Evolutionary conservation across 768 basidiomycete species (phyloP).

Genomic region (Suillus plorans): DNA sequence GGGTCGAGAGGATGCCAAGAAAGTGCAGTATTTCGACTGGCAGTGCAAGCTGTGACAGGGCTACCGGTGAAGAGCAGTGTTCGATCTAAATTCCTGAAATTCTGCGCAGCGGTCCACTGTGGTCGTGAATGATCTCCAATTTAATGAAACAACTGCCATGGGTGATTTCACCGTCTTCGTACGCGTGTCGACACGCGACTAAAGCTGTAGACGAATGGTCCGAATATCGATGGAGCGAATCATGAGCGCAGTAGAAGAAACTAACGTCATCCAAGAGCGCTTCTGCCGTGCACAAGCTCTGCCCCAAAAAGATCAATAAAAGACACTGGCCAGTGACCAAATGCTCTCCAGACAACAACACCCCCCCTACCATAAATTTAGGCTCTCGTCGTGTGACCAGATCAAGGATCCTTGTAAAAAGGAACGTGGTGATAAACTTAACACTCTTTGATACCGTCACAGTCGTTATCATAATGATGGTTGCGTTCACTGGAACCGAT

Average conservation of each 20-base stretch:
- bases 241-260: neutral
- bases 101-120: neutral
- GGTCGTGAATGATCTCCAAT: neutral
- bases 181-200: neutral
- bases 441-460: neutral
- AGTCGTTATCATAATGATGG: slow-evolving; percentile 1
- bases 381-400: slow-evolving; percentile 3
- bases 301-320: slow-evolving; percentile 1
- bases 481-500: neutral
- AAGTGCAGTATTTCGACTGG: neutral
- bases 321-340: neutral
- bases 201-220: neutral
- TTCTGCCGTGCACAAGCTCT: neutral
- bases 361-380: neutral
- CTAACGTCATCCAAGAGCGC: neutral
- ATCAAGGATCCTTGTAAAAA: neutral
- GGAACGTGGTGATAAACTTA: neutral
- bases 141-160: neutral
- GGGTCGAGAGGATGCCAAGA: neutral
- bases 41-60: slow-evolving; percentile 4
- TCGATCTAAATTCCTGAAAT: too few species aligned
- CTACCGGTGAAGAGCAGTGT: neutral
- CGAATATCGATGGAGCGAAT: neutral
- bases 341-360: neutral
- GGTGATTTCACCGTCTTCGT: neutral